Conservation (phyloP, 1,284 basidiomycete species). For the Gymnopus androsaceus region DNA sequence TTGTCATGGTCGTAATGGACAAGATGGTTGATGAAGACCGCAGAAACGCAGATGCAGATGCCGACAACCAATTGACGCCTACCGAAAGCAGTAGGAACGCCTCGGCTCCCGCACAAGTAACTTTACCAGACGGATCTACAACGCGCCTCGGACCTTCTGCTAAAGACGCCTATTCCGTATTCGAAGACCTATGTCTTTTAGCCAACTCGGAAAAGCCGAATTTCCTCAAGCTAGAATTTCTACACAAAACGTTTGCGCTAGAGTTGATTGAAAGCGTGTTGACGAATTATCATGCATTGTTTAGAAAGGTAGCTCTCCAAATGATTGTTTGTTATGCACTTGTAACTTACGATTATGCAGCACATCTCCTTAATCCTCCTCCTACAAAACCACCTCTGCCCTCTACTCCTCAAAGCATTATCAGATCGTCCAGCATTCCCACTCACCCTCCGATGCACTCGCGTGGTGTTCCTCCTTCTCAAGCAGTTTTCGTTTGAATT, state of each 20-base stretch:
- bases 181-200: slow-evolving; percentile 88
- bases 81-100: background rate
- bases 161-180: slow-evolving; percentile 84
- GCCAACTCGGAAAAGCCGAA: slow-evolving; percentile 82
- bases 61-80: too few species aligned
- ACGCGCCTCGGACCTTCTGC: slow-evolving; percentile 76
- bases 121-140: slow-evolving; percentile 64
- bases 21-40: slow-evolving; percentile 85
- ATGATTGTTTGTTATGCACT: background rate
- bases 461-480: slow-evolving; percentile 90
- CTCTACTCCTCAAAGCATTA: slow-evolving; percentile 84
- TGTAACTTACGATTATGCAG: slow-evolving; percentile 37
- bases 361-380: slow-evolving; percentile 85
- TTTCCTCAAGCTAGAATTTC: slow-evolving; percentile 81
- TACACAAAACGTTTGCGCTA: slow-evolving; percentile 93
- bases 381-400: slow-evolving; percentile 86
- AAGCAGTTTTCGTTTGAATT: slow-evolving; percentile 89
- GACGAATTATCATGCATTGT: slow-evolving; percentile 90
- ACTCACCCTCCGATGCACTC: slow-evolving; percentile 85
- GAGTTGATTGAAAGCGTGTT: slow-evolving; percentile 97
- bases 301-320: slow-evolving; percentile 63
- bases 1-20: slow-evolving; percentile 98
- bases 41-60: slow-evolving; percentile 38
- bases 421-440: slow-evolving; percentile 85
- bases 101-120: slow-evolving; percentile 44